Evolutionary conservation across 345 rosid genomes (phyloP), one percentile per base, ranked within the genome.

Genomic region (Pistacia atlantica): DNA sequence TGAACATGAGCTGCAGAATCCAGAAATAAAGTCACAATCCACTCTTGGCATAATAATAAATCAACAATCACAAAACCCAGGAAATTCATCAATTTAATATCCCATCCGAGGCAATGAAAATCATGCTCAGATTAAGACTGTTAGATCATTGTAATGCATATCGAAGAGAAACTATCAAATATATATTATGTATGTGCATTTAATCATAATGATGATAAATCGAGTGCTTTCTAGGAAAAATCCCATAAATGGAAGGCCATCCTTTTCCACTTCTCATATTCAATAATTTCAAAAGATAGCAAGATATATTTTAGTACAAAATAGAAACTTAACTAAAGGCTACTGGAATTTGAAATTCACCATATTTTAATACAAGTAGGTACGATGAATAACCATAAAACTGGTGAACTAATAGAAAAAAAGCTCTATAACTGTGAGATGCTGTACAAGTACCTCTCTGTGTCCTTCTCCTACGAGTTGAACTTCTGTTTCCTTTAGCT

Each of bases 1-100:
- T 81, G 52, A 90, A 90, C 79, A 81, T 88, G 76, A 93, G 87
- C 96, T 93, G 89, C 80, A 71, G 4, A 33, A 78, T 16, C 18
- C 61, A 78, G 42, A 70, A 9, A 59, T 64, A 63, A 56, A 72
- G 69, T 68, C 22, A 61, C 45, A 72, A n/a, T 22, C 37, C 56
- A 64, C 22, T 17, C 28, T 46, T 31, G 67, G 33, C 1, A 12
- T 25, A 11, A 46, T 20, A 13, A 71, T 49, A 49, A 48, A 13
- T 33, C 55, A n/a, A 46, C 65, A 58, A 48, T 56, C 28, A 11
- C n/a, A 62, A 11, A 54, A 38, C 57, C 28, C 5, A 31, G 20
- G 17, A 65, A 42, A 37, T 45, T 70, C 11, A 79, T 56, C 16
- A 57, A 2, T 28, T 54, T 1, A 45, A 7, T 28, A 31, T 65